These are phyloP conservation scores for Teratosphaeria epicoccoides DNA, from an alignment of 2,329 filamentous ascomycete species.

Conservation along the genomic window DNA sequence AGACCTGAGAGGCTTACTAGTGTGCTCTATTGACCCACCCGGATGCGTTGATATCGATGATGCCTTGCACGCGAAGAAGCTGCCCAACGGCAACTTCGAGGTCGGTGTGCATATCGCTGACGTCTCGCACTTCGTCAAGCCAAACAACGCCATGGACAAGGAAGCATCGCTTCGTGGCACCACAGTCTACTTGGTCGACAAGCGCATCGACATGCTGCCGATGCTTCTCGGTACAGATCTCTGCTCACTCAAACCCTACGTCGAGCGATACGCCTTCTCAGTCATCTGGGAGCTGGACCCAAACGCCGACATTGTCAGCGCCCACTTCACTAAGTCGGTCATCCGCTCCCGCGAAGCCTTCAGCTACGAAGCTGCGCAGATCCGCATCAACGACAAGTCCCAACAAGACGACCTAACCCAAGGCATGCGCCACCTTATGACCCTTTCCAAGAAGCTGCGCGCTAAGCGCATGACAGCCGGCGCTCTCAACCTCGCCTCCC, in stretches of 20 bases:
- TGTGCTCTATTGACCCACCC: constrained; percentile 94
- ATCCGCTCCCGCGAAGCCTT: constrained; percentile 95
- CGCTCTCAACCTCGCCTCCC: constrained; percentile 89
- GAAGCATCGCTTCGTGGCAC: constrained; percentile 91
- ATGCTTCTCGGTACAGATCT: constrained; percentile 91
- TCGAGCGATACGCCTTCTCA: constrained; percentile 58
- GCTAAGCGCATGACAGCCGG: constrained; percentile 95
- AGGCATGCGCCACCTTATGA: constrained; percentile 77
- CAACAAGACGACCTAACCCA: constrained; percentile 82
- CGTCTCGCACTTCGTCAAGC: constrained; percentile 97
- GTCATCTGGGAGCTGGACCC: constrained; percentile 68
- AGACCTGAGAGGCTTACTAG: constrained; percentile 74
- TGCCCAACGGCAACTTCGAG: constrained; percentile 89
- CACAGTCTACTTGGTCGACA: constrained; percentile 95
- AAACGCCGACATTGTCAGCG: constrained; percentile 72
- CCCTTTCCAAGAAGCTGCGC: constrained; percentile 83
- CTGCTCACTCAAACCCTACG: constrained; percentile 92
- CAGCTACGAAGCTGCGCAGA: constrained; percentile 91
- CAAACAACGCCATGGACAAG: constrained; percentile 91
- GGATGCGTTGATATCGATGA: constrained; percentile 98
- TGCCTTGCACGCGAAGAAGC: constrained; percentile 71
- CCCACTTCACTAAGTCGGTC: constrained; percentile 93
- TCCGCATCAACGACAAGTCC: constrained; percentile 80
- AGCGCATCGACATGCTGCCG: constrained; percentile 98
- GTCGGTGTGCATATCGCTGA: constrained; percentile 98